Evolutionary conservation across 2,329 filamentous ascomycete species (phyloP), one percentile per base, ranked within the genome.

Genomic region (Chalaropsis ovoidea): DNA sequence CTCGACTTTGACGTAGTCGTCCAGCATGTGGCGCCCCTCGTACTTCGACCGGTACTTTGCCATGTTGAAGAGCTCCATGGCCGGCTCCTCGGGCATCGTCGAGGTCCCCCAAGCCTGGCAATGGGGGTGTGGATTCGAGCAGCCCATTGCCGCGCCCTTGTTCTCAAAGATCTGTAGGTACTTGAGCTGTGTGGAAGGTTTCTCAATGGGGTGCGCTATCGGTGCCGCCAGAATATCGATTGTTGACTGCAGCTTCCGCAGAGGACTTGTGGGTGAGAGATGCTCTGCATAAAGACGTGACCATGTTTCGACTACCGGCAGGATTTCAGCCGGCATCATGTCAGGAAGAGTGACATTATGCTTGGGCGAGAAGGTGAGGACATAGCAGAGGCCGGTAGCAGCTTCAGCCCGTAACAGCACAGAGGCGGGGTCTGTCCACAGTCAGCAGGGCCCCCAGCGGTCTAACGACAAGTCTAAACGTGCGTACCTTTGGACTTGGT

Each of bases 141-240:
- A 99, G 63, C 94, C 94, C 94, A 99, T 99, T 11, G 93, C 90
- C 0, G 89, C 86, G 63, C 94, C 94, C 77, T 99, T 99, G 80
- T 99, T 99, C 78, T 99, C 94, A 69, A 99, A 99, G 69, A 99
- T 97, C 74, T 99, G 94, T 92, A 99, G 96, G 77, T 95, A 97
- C 64, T 88, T 85, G 3, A 69, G 67, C 43, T 69, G 68, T 8
- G 45, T 27, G 8, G 60, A 31, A 1, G 68, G 19, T 27, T 41
- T 62, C 35, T 77, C 76, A 7, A 77, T 70, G 19, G 82, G 73
- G 27, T 73, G 68, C 66, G 72, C 73, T 67, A 76, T 73, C 3
- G 72, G 70, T 73, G 79, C 71, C 1, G 75, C 73, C 7, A 81
- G 72, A 4, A 75, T 71, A 4, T 79, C 74, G 22, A 74, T 71